Conservation (phyloP, 176 grass and related monocot species). For the Saccharum spontaneum region DNA sequence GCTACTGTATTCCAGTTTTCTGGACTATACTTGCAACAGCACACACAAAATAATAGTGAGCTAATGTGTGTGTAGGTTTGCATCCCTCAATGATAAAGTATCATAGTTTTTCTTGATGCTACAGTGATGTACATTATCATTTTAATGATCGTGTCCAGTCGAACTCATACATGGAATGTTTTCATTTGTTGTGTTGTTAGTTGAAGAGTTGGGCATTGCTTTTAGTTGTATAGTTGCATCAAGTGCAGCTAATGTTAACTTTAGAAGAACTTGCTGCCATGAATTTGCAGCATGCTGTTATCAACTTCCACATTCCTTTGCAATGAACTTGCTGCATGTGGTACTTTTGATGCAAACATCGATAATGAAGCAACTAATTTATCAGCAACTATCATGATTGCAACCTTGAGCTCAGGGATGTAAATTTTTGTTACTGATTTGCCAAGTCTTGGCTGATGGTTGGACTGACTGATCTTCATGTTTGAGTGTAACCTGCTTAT, state of each 20-base stretch:
- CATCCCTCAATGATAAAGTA: neutral
- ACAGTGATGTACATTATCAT: neutral
- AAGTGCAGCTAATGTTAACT: neutral
- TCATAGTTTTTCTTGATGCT: conserved; percentile 27
- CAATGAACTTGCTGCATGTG: conserved; percentile 8
- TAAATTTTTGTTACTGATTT: conserved; percentile 23
- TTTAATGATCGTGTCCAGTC: neutral
- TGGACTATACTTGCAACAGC: conserved; percentile 26
- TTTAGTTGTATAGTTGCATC: conserved; percentile 12
- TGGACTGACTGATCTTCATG: neutral
- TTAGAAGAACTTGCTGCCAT: conserved; percentile 1
- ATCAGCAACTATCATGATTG: neutral
- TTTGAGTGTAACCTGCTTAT: neutral
- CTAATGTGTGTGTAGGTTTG: conserved; percentile 2
- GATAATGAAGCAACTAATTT: neutral
- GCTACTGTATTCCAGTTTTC: neutral
- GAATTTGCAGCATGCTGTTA: neutral
- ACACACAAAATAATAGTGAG: neutral
- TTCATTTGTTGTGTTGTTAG: neutral
- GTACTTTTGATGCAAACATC: neutral
- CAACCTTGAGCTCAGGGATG: neutral
- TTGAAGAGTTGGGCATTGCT: conserved; percentile 11
- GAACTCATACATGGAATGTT: neutral
- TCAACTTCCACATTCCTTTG: neutral
- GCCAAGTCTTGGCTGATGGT: neutral